Evolutionary conservation across 1,284 basidiomycete species (phyloP).

Genomic region (Microbotryum violaceum): DNA sequence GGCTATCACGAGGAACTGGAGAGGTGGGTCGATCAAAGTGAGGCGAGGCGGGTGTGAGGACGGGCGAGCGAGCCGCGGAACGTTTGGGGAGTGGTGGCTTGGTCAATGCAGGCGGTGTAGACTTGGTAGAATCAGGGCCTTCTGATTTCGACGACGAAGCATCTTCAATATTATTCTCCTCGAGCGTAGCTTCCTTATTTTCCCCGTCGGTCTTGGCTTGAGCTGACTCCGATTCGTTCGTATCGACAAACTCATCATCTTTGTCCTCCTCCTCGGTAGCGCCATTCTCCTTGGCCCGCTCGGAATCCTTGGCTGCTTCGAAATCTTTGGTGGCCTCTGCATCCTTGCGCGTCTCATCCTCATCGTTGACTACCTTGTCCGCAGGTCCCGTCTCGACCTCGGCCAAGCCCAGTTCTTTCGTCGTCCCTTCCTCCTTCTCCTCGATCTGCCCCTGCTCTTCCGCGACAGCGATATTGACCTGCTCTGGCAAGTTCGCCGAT

Average conservation of each 20-base stretch:
- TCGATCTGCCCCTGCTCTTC: conserved; percentile 5
- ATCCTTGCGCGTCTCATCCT: neutral
- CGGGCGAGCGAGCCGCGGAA: neutral
- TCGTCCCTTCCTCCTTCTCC: conserved; percentile 6
- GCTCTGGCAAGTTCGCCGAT: neutral
- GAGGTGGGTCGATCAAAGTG: neutral
- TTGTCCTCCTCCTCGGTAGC: neutral
- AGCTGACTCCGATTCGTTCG: conserved; percentile 4
- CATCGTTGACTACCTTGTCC: neutral
- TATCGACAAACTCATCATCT: conserved; percentile 7
- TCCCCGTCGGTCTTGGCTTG: neutral
- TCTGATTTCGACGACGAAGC: too few species aligned
- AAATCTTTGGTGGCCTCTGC: neutral
- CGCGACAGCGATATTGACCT: neutral
- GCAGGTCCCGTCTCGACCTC: neutral
- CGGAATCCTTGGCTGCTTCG: neutral
- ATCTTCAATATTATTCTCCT: neutral
- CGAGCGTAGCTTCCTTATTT: neutral
- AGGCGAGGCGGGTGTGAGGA: conserved; percentile 10
- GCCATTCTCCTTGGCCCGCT: neutral
- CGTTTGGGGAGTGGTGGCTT: conserved; percentile 7
- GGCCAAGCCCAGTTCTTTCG: conserved; percentile 1
- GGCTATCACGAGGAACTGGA: neutral
- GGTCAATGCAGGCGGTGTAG: neutral
- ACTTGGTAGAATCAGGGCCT: neutral